These are phyloP conservation scores for Thoreauomyces humboldtii DNA, from an alignment of 192 early-diverging fungal genomes.

Conservation along the genomic window DNA sequence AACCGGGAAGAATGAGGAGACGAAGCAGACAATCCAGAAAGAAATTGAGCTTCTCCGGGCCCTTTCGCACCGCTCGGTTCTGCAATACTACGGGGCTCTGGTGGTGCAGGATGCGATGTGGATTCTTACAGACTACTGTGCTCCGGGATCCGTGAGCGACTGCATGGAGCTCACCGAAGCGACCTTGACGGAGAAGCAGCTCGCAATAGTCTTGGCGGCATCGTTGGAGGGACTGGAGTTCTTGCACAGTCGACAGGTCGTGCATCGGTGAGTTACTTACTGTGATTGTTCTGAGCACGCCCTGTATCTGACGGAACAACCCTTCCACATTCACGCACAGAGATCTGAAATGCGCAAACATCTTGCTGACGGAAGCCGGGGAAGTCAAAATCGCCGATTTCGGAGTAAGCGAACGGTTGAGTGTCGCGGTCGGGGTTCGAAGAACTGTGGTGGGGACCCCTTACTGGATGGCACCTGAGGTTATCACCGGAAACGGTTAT, in stretches of 20 bases:
- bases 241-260: slow-evolving; percentile 34
- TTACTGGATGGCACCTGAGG: slow-evolving; percentile 49
- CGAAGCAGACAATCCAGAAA: slow-evolving; percentile 34
- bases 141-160: slow-evolving; percentile 43
- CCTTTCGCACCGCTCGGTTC: slow-evolving; percentile 41
- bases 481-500: slow-evolving; percentile 48
- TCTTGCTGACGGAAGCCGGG: slow-evolving; percentile 36
- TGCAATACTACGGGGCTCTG: slow-evolving; percentile 48
- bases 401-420: slow-evolving; percentile 36
- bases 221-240: slow-evolving; percentile 42
- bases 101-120: slow-evolving; percentile 36
- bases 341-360: slow-evolving; percentile 43
- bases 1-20: slow-evolving; percentile 14
- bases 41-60: slow-evolving; percentile 46
- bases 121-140: slow-evolving; percentile 50
- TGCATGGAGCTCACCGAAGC: slow-evolving; percentile 34
- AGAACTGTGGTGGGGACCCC: slow-evolving; percentile 44
- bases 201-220: slow-evolving; percentile 28
- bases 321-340: background rate
- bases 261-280: no score
- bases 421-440: slow-evolving; percentile 19
- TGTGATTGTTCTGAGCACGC: background rate
- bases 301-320: background rate
- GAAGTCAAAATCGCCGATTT: slow-evolving; percentile 38
- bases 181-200: slow-evolving; percentile 33